Evolutionary conservation across 139 green algal genomes (phyloP).

Genomic region (Picochlorum sp.): DNA sequence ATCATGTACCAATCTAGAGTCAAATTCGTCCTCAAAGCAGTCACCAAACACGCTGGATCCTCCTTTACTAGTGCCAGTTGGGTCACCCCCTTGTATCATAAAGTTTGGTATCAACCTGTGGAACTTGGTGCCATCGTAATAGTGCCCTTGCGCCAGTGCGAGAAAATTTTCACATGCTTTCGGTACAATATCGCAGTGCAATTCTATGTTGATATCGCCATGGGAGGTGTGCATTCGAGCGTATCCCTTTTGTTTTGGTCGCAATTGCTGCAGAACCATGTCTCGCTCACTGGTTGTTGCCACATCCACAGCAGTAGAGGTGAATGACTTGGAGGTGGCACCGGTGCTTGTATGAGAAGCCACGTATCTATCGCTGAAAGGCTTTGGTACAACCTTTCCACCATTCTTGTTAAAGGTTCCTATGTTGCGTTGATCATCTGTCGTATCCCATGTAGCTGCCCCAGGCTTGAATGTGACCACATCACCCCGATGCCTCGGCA

Average conservation of each 20-base stretch:
- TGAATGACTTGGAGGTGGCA: conserved; percentile 64
- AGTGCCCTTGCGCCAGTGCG: conserved; percentile 70
- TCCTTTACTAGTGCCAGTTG: conserved; percentile 86
- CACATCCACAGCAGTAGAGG: conserved; percentile 57
- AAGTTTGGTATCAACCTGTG: conserved; percentile 93
- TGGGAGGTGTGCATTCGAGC: conserved; percentile 59
- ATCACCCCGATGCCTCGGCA: neutral
- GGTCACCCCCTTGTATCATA: conserved; percentile 95
- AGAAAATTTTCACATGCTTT: conserved; percentile 96
- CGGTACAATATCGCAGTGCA: conserved; percentile 80
- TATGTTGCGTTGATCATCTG: conserved; percentile 15
- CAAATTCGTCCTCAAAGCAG: conserved; percentile 71
- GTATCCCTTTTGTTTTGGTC: conserved; percentile 83
- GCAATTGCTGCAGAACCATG: conserved; percentile 54
- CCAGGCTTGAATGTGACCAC: conserved; percentile 68
- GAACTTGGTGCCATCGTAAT: conserved; percentile 84
- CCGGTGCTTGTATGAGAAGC: conserved; percentile 40
- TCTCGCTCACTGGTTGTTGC: conserved; percentile 49
- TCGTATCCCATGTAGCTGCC: conserved; percentile 78
- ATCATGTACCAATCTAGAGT: conserved; percentile 51
- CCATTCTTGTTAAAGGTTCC: conserved; percentile 11
- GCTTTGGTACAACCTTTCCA: conserved; percentile 19
- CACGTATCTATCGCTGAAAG: conserved; percentile 32
- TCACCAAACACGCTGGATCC: conserved; percentile 83
- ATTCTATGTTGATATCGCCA: conserved; percentile 89